Conservation (phyloP, 495 filamentous ascomycete species). For the Neurospora sp. region DNA sequence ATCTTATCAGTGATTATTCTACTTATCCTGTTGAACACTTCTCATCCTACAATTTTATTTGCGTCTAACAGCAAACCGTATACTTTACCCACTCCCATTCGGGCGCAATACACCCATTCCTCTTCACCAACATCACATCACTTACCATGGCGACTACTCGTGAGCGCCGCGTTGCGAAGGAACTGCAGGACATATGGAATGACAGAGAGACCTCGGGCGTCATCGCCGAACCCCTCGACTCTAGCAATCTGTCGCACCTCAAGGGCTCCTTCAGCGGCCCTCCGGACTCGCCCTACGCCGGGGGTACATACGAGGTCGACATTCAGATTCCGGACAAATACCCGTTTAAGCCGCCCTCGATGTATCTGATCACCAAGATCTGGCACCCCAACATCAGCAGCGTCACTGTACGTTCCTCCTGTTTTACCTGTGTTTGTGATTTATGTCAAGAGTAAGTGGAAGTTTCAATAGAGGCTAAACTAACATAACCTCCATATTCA, state of each 20-base stretch:
- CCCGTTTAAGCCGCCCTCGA: constrained; percentile 83
- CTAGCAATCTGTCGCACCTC: constrained; percentile 69
- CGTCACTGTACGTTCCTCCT: constrained; percentile 61
- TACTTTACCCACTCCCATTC: neutral
- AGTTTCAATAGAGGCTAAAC: neutral
- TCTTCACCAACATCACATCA: neutral
- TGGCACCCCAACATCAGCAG: constrained; percentile 98
- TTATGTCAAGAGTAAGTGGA: neutral
- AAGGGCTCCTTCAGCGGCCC: constrained; percentile 78
- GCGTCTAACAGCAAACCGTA: neutral
- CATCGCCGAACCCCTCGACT: constrained; percentile 51
- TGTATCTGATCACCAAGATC: constrained; percentile 90
- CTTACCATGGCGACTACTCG: constrained; percentile 63
- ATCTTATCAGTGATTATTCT: neutral
- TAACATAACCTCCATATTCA: neutral
- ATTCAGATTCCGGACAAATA: constrained; percentile 84
- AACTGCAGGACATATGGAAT: constrained; percentile 74
- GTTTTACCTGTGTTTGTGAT: neutral
- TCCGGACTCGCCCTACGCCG: constrained; percentile 89
- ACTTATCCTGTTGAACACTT: neutral
- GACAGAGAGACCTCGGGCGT: constrained; percentile 66
- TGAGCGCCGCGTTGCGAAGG: constrained; percentile 78
- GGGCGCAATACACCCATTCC: neutral
- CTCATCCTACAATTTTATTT: neutral
- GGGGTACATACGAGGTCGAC: constrained; percentile 72